Evolutionary conservation across 1,284 basidiomycete species (phyloP).

Genomic region (Cutaneotrichosporon daszewskae): DNA sequence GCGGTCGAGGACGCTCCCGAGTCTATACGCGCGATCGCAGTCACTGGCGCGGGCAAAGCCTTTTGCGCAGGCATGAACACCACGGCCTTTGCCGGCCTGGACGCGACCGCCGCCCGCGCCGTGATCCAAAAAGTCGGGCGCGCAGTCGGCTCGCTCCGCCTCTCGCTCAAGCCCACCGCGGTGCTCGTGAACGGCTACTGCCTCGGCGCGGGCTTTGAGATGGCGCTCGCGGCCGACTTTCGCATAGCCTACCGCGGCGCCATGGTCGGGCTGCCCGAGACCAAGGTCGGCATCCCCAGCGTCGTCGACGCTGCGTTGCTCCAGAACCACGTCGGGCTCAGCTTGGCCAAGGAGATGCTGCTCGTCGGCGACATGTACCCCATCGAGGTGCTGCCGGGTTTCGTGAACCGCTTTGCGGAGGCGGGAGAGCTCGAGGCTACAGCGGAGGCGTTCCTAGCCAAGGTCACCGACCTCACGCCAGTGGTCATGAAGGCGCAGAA

Average conservation of each 20-base stretch:
- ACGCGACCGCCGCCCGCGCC: neutral
- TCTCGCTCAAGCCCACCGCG: slow-evolving; percentile 11
- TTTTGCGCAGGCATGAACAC: slow-evolving; percentile 20
- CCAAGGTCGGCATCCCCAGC: slow-evolving; percentile 16
- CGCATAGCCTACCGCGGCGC: slow-evolving; percentile 3
- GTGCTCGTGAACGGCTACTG: slow-evolving; percentile 15
- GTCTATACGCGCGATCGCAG: slow-evolving; percentile 13
- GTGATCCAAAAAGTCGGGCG: slow-evolving; percentile 10
- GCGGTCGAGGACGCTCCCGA: slow-evolving; percentile 10
- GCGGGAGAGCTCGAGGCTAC: neutral
- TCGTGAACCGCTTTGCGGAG: slow-evolving; percentile 11
- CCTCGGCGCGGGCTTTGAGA: slow-evolving; percentile 18
- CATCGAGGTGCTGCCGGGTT: slow-evolving; percentile 6
- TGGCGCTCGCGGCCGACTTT: slow-evolving; percentile 18
- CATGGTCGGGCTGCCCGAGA: slow-evolving; percentile 14
- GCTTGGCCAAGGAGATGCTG: slow-evolving; percentile 14
- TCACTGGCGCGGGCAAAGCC: slow-evolving; percentile 6
- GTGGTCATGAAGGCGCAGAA: slow-evolving; percentile 17
- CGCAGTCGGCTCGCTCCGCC: slow-evolving; percentile 12
- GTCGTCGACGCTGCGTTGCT: slow-evolving; percentile 17
- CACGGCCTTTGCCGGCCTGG: slow-evolving; percentile 8
- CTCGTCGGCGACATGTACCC: slow-evolving; percentile 14
- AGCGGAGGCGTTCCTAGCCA: slow-evolving; percentile 8
- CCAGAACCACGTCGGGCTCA: slow-evolving; percentile 9
- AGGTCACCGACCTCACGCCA: slow-evolving; percentile 14